These are phyloP conservation scores for Physcomitrium patens DNA, from an alignment of 225 moss, liverwort and hornwort species.

Conservation along the genomic window DNA sequence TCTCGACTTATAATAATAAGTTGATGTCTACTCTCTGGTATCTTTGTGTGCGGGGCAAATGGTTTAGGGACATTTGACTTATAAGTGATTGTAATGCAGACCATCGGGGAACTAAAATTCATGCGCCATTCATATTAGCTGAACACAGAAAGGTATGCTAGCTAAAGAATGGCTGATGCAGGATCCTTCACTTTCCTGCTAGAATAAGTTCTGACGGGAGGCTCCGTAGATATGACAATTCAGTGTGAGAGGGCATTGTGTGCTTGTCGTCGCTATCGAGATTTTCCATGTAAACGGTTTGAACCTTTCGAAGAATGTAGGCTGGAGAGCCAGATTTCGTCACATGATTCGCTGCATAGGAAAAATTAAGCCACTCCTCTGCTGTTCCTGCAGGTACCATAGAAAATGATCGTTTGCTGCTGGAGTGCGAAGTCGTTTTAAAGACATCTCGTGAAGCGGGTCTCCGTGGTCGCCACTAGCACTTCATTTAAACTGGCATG, in stretches of 20 bases:
- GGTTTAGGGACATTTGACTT: slow-evolving; percentile 14
- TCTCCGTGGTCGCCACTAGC: slow-evolving; percentile 3
- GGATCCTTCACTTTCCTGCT: slow-evolving; percentile 21
- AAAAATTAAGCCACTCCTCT: slow-evolving; percentile 17
- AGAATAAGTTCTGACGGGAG: slow-evolving; percentile 16
- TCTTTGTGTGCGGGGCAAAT: not conserved
- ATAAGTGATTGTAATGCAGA: not conserved
- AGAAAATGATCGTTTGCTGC: slow-evolving; percentile 5
- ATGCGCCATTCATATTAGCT: slow-evolving; percentile 1
- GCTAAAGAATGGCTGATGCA: slow-evolving; percentile 17
- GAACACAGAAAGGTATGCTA: not conserved
- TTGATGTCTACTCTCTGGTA: not conserved
- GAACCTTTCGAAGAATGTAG: slow-evolving; percentile 1
- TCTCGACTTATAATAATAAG: slow-evolving; percentile 6
- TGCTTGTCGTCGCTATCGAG: not conserved
- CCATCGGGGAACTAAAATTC: not conserved
- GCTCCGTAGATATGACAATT: slow-evolving; percentile 20
- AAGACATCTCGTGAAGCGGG: slow-evolving; percentile 8
- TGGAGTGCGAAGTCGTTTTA: slow-evolving; percentile 1
- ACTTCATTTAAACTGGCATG: not conserved
- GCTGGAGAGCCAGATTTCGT: not conserved
- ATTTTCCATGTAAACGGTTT: not conserved
- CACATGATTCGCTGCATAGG: not conserved
- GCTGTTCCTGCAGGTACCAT: slow-evolving; percentile 27
- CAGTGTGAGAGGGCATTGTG: slow-evolving; percentile 21